Conservation (phyloP, 2,329 filamentous ascomycete species). For the Orbilia quercus region DNA sequence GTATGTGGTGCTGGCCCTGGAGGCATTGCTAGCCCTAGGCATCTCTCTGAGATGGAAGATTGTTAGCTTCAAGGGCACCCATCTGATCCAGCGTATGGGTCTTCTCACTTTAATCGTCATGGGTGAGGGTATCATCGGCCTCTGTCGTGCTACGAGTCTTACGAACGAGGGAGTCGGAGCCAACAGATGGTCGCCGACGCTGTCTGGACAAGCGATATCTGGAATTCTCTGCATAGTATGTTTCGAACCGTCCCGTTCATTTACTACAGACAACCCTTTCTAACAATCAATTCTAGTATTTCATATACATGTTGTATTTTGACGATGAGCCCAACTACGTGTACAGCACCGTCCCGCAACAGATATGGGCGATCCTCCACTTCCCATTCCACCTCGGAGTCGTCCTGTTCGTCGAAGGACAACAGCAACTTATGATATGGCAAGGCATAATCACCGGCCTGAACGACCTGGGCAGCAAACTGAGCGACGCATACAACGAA, state of each 20-base stretch:
- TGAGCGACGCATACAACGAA: constrained; percentile 63
- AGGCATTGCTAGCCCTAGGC: constrained; percentile 68
- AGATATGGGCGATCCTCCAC: constrained; percentile 70
- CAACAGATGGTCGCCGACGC: constrained; percentile 55
- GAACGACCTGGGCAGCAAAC: constrained; percentile 63
- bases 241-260: constrained; percentile 8
- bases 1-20: constrained; percentile 69
- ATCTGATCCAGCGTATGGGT: constrained; percentile 73
- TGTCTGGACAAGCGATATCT: constrained; percentile 57
- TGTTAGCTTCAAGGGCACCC: constrained; percentile 72
- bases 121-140: constrained; percentile 74
- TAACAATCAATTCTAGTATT: constrained; percentile 59
- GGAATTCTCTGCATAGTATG: constrained; percentile 59
- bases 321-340: constrained; percentile 67
- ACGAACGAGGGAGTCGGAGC: constrained; percentile 39
- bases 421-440: constrained; percentile 69
- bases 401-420: constrained; percentile 73
- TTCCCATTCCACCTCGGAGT: constrained; percentile 74
- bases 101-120: constrained; percentile 75
- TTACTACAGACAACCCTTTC: background rate
- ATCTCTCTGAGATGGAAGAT: constrained; percentile 70
- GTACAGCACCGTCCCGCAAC: constrained; percentile 70
- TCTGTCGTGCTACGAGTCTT: constrained; percentile 69
- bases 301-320: constrained; percentile 74
- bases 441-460: constrained; percentile 65